Percentiles rank a stretch among this genome's conserved stretches.
Conservation (phyloP, 371 early-diverging fungal genomes). For the Nematocida minor region DNA sequence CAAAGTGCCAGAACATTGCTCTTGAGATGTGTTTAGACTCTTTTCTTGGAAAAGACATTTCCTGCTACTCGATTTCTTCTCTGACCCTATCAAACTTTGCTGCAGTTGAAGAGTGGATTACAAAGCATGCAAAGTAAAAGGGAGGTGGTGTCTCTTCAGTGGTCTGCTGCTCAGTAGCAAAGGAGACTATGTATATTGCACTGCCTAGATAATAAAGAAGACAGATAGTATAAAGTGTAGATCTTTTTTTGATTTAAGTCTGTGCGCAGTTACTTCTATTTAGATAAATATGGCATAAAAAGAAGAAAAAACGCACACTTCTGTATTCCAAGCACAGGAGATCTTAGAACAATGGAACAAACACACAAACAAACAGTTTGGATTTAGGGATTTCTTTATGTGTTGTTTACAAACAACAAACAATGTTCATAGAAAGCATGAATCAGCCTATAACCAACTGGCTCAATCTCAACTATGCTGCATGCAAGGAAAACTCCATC, state of each 20-base stretch:
- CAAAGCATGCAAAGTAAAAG: constrained; percentile 69
- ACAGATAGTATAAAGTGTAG: neutral
- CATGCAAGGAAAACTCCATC: constrained; percentile 66
- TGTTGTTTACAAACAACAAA: constrained; percentile 45
- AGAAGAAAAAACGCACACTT: too few species aligned
- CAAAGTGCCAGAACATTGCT: constrained; percentile 79
- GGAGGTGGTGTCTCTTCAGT: too few species aligned
- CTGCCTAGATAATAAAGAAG: neutral
- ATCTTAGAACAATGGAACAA: constrained; percentile 2
- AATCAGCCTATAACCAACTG: constrained; percentile 55
- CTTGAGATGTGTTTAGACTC: constrained; percentile 73
- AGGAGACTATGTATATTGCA: neutral
- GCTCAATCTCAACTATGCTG: constrained; percentile 67
- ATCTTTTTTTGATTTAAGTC: neutral
- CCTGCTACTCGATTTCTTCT: constrained; percentile 95
- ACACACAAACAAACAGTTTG: neutral
- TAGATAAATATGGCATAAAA: too few species aligned
- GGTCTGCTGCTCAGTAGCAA: neutral
- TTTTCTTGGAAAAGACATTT: constrained; percentile 84
- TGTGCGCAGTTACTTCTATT: too few species aligned
- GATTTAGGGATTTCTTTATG: neutral
- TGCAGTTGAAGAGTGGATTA: constrained; percentile 87
- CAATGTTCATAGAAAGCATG: constrained; percentile 53
- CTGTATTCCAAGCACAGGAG: neutral
- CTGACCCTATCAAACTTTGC: constrained; percentile 91